A percentile compares a stretch with the other conserved stretches of the same genome.
Evolutionary conservation across 2,329 filamentous ascomycete species (phyloP).

Genomic region (Cladosporium sp.): DNA sequence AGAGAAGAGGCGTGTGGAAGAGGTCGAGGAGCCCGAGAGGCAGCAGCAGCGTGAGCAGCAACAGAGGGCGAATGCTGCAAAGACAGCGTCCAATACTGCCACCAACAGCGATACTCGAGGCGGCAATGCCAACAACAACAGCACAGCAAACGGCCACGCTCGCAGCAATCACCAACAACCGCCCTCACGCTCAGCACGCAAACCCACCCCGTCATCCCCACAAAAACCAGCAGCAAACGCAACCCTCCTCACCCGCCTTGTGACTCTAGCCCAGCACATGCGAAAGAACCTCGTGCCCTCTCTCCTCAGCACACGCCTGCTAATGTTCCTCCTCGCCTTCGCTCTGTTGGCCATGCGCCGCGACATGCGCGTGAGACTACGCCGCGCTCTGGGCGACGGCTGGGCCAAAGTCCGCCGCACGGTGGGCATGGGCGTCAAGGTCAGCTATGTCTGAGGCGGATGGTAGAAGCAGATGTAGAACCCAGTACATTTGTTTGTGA

Average conservation of each 20-base stretch:
- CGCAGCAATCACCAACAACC: not conserved
- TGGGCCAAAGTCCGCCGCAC: constrained; percentile 83
- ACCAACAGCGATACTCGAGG: constrained; percentile 36
- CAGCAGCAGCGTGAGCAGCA: constrained; percentile 31
- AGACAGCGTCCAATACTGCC: constrained; percentile 15
- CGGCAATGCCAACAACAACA: constrained; percentile 6
- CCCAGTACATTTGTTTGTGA: too few relatives aligned
- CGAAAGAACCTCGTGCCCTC: constrained; percentile 9
- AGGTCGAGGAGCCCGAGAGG: constrained; percentile 19
- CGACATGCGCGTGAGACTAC: constrained; percentile 70
- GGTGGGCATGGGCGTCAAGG: constrained; percentile 94
- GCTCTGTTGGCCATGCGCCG: constrained; percentile 70
- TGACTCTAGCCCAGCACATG: constrained; percentile 1
- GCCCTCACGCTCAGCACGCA: constrained; percentile 7
- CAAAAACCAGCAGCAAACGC: constrained; percentile 5
- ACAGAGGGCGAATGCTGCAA: constrained; percentile 22
- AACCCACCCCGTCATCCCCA: not conserved
- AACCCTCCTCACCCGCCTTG: constrained; percentile 11
- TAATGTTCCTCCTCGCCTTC: constrained; percentile 78
- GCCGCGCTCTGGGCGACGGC: constrained; percentile 61
- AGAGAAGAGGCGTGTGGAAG: constrained; percentile 19
- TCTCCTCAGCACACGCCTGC: constrained; percentile 48
- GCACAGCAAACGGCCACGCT: constrained; percentile 32
- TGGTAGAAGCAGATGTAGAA: too few relatives aligned
- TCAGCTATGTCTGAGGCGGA: constrained; percentile 74